Percentiles rank a stretch among this genome's conserved stretches.
phyloP scores from a whole-genome alignment of 352 stramenopile species.

The Phytopythium delawarense region DNA sequence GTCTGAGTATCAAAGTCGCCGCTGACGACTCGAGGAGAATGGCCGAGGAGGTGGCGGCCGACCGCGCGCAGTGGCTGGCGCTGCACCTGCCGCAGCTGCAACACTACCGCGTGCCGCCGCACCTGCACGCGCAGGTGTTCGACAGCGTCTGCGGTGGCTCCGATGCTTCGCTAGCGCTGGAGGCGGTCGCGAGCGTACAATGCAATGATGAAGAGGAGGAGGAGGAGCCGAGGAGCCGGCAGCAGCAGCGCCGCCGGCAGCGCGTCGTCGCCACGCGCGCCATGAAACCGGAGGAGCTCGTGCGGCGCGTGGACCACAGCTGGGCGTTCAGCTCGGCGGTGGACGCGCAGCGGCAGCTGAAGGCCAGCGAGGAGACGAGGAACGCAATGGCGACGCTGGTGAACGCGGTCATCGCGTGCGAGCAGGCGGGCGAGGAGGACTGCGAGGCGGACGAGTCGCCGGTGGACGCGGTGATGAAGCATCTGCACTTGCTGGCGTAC shows the following conservation, averaged over 20 bases:
- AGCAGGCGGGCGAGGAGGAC: conserved; percentile 8
- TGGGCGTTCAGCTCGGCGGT: conserved; percentile 38
- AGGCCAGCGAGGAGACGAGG: not conserved
- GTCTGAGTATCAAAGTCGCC: not conserved
- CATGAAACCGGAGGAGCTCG: conserved; percentile 11
- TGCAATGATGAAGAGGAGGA: not conserved
- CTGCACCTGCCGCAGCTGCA: conserved; percentile 35
- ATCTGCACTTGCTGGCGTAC: conserved; percentile 40
- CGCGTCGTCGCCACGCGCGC: conserved; percentile 17
- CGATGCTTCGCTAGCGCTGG: conserved; percentile 15
- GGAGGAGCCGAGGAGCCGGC: not conserved
- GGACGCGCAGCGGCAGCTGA: conserved; percentile 35
- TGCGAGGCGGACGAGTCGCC: conserved; percentile 10
- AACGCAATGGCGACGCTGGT: conserved; percentile 1
- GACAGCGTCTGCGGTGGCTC: conserved; percentile 24
- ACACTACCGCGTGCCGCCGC: conserved; percentile 31
- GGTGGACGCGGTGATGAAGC: conserved; percentile 25
- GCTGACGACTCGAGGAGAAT: not conserved
- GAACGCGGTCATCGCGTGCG: not conserved
- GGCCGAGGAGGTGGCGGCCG: not conserved
- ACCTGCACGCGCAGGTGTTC: conserved; percentile 29
- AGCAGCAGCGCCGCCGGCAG: conserved; percentile 15
- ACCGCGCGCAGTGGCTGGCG: conserved; percentile 24
- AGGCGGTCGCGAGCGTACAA: conserved; percentile 15
- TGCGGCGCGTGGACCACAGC: conserved; percentile 23